A percentile compares a stretch with the other conserved stretches of the same genome.
Conservation (phyloP, 495 filamentous ascomycete species). For the Talaromyces thailandensis region DNA sequence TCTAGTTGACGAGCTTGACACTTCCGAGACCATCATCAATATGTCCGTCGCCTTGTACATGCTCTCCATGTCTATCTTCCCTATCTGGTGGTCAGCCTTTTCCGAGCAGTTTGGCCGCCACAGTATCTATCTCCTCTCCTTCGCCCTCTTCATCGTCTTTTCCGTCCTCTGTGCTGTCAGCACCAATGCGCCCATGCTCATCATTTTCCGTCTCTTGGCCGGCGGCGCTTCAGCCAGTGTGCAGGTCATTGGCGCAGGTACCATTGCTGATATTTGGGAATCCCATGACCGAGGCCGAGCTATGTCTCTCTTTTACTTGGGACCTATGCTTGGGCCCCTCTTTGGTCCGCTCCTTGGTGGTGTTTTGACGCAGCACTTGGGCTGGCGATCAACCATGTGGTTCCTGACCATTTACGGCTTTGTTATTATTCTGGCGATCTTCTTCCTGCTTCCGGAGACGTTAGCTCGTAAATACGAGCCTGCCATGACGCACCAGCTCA, state of each 20-base stretch:
- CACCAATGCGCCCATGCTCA: slow-evolving; percentile 60
- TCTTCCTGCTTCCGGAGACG: no score
- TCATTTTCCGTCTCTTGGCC: slow-evolving; percentile 71
- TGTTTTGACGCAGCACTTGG: slow-evolving; percentile 7
- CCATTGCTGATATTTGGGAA: slow-evolving; percentile 8
- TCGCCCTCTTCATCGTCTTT: no score
- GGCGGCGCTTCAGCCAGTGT: slow-evolving; percentile 57
- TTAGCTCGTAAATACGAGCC: no score
- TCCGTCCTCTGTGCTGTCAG: no score
- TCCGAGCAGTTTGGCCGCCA: no score
- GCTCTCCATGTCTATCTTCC: slow-evolving; percentile 67
- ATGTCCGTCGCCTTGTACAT: slow-evolving; percentile 69
- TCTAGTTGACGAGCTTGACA: slow-evolving; percentile 32
- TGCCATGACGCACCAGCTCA: no score
- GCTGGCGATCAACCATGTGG: slow-evolving; percentile 5
- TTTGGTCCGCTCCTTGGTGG: slow-evolving; percentile 7
- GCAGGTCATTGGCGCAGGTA: slow-evolving; percentile 9
- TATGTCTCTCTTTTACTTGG: no score
- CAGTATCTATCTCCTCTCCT: no score
- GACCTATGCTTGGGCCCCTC: background rate
- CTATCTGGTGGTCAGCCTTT: slow-evolving; percentile 52
- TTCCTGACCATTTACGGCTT: no score
- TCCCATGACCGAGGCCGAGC: slow-evolving; percentile 1
- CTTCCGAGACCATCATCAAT: slow-evolving; percentile 55
- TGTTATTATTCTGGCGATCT: no score